These are phyloP conservation scores for Aspergillus sergii DNA, from an alignment of 2,329 filamentous ascomycete species.

Conservation along the genomic window DNA sequence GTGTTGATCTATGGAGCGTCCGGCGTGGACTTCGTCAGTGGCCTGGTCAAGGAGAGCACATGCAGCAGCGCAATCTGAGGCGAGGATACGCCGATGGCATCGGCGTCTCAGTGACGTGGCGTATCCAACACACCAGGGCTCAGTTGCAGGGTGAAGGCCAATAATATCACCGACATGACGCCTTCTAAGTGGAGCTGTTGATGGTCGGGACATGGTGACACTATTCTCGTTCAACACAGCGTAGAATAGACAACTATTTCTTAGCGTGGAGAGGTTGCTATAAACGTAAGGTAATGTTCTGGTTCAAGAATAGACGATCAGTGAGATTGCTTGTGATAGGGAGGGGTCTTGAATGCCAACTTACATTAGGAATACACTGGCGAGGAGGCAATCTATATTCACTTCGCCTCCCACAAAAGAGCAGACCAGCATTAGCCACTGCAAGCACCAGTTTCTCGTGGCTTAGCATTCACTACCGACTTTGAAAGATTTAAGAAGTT, in stretches of 20 bases:
- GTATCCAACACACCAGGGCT: slow-evolving; percentile 22
- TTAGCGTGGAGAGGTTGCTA: neutral
- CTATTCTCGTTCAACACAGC: neutral
- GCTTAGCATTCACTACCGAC: neutral
- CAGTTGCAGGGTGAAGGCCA: slow-evolving; percentile 19
- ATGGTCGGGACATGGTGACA: neutral
- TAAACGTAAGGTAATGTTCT: neutral
- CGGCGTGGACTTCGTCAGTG: slow-evolving; percentile 14
- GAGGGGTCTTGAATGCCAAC: neutral
- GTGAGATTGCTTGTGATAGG: too few species aligned
- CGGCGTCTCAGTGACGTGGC: slow-evolving; percentile 19
- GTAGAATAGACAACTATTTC: neutral
- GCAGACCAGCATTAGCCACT: neutral
- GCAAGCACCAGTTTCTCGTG: neutral
- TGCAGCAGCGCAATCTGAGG: slow-evolving; percentile 14
- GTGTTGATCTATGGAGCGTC: slow-evolving; percentile 15
- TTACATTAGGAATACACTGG: neutral
- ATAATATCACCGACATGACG: slow-evolving; percentile 21
- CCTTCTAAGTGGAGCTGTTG: neutral
- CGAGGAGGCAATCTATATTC: neutral
- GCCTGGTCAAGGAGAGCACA: slow-evolving; percentile 18
- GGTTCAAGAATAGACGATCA: too few species aligned
- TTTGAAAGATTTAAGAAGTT: neutral
- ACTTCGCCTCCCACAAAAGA: neutral
- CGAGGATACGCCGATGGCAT: slow-evolving; percentile 18